phyloP scores from a whole-genome alignment of 805 yeast genomes.

The Metschnikowia santaceciliae region DNA sequence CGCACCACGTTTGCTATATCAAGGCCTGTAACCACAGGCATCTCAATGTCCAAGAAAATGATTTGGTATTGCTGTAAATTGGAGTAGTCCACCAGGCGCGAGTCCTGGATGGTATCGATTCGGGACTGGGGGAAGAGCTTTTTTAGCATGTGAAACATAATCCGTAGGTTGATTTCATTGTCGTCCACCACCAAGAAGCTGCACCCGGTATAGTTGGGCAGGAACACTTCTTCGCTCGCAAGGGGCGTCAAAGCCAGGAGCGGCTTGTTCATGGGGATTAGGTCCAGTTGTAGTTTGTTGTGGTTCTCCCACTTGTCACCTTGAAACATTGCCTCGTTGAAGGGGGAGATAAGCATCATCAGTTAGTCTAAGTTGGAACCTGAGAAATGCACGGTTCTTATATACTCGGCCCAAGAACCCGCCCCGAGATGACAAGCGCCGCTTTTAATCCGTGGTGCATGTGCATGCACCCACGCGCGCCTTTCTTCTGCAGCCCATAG shows the following conservation, averaged over 20 bases:
- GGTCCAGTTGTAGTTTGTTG: background rate
- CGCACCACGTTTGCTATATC: constrained; percentile 28
- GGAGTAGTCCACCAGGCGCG: constrained; percentile 27
- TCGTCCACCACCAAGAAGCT: constrained; percentile 37
- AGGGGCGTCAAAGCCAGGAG: background rate
- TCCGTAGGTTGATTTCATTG: constrained; percentile 37
- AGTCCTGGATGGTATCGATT: constrained; percentile 28
- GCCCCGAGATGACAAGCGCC: constrained; percentile 1
- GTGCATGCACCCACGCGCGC: background rate
- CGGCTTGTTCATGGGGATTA: constrained; percentile 1
- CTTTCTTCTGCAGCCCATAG: constrained; percentile 1
- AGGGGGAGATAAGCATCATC: background rate
- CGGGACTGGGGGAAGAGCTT: constrained; percentile 33
- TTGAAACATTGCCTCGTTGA: background rate
- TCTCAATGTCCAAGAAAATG: constrained; percentile 42
- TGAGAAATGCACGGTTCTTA: background rate
- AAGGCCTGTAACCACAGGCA: constrained; percentile 41
- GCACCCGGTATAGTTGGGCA: constrained; percentile 15
- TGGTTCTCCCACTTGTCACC: constrained; percentile 2
- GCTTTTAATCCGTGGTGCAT: background rate
- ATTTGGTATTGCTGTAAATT: constrained; percentile 15
- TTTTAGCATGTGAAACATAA: constrained; percentile 28
- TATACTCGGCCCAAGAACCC: background rate
- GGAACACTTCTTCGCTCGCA: background rate
- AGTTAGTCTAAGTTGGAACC: background rate